Base-by-base conservation (phyloP, 495 filamentous ascomycete genomes). In the Xylaria curta region DNA sequence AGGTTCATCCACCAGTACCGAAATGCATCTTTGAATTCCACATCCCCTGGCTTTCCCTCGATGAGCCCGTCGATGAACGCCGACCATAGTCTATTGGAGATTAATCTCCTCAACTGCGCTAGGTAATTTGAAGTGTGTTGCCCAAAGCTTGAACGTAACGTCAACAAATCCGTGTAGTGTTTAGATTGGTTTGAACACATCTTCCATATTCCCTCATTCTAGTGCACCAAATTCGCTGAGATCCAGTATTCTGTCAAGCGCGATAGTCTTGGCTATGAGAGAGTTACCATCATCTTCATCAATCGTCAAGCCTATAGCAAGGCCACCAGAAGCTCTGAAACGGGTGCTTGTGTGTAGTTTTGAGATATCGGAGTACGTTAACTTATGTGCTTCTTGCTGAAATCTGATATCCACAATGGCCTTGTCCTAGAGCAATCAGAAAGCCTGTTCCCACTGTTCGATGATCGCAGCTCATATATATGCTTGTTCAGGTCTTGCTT, bases 361-460 rank as follows among this genome's bases (percentile, higher is more conserved):
- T 2, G 21, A 8, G 47, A 53, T 38, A 53, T 66, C 44, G 1
- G 63, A 36, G 63, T 66, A 66, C 5, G 47, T 3, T 51, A 36
- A 28, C 44, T 36, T 21, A 24, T 46, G 46, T 46, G 63, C 9
- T 66, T 19, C 46, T 66, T 17, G n/a, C 28, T 24, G 17, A 51
- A 66, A 7, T 66, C 31, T 1, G 63, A 46, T 5, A 66, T 46
- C 63, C 63, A 66, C 0, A 46, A 66, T 40, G 63, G 63, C 44
- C 36, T 53, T 12, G 1, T 17, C 24, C 7, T 40, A 5, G 44
- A 17, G 28, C 47, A 31, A 9, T 66, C 28, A 24, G 38, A 51
- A 28, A 53, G 53, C 63, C 63, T 19, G 46, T 66, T 15, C 63
- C 63, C n/a, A n/a, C n/a, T n/a, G n/a, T n/a, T n/a, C n/a, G n/a